Conservation (phyloP, 139 green algal species). For the Chlorella ohadii region DNA sequence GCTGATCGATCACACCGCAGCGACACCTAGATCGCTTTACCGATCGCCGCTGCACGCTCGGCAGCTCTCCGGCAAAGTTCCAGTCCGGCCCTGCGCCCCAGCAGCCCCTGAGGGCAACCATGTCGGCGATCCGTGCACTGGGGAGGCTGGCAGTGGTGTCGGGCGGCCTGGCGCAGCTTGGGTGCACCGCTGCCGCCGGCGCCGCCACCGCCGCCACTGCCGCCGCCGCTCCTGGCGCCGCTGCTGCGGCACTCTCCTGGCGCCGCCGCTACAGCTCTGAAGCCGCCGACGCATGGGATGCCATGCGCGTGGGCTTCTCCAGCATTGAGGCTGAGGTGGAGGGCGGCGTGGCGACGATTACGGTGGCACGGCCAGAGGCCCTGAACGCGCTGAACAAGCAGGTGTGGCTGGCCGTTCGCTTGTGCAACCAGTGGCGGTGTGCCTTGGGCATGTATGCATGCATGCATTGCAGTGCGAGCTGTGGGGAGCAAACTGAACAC, state of each 20-base stretch:
- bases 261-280: background rate
- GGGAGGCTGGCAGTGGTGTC: background rate
- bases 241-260: background rate
- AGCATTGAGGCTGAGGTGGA: slow-evolving; percentile 11
- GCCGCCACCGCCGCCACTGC: background rate
- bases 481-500: too few relatives aligned
- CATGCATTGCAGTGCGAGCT: too few relatives aligned
- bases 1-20: too few relatives aligned
- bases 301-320: slow-evolving; percentile 1
- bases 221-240: background rate
- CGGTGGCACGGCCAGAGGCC: slow-evolving; percentile 14
- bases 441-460: too few relatives aligned
- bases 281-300: background rate
- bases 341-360: background rate
- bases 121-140: background rate
- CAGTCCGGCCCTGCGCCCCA: background rate
- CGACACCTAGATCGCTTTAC: too few relatives aligned
- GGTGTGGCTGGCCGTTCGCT: background rate
- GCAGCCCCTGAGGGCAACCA: background rate
- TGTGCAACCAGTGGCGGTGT: too few relatives aligned
- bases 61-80: background rate
- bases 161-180: background rate
- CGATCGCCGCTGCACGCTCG: background rate
- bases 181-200: background rate
- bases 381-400: slow-evolving; percentile 35